These are phyloP conservation scores for Tanacetum coccineum DNA, from an alignment of 129 eudicot species.

Conservation along the genomic window DNA sequence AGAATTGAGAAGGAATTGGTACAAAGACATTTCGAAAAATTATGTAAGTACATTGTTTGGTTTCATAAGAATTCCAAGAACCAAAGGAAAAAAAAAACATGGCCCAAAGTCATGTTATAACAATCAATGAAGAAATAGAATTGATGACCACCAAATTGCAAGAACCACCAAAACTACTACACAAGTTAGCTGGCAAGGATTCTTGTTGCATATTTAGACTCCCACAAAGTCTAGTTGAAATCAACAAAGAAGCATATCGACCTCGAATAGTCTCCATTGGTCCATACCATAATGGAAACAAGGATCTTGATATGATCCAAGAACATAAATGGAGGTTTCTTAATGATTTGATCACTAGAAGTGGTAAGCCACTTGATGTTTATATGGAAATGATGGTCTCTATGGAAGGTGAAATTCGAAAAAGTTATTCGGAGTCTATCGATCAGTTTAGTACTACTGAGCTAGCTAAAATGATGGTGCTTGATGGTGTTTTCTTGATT, in stretches of 20 bases:
- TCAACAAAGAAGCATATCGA: constrained; percentile 33
- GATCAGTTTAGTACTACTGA: constrained; percentile 15
- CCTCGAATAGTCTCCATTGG: constrained; percentile 39
- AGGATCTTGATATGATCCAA: constrained; percentile 37
- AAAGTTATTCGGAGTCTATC: constrained; percentile 32
- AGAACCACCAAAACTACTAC: constrained; percentile 29
- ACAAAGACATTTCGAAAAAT: too few species aligned
- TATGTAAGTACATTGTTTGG: too few species aligned
- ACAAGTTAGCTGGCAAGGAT: constrained; percentile 27
- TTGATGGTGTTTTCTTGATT: constrained; percentile 36
- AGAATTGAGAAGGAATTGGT: too few species aligned
- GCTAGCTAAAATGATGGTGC: constrained; percentile 44
- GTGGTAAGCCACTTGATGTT: constrained; percentile 12
- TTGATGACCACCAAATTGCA: constrained; percentile 21
- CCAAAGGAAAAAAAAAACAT: background rate
- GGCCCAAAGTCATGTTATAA: constrained; percentile 26
- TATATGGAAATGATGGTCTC: constrained; percentile 9
- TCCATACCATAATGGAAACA: constrained; percentile 34
- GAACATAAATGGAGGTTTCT: constrained; percentile 41
- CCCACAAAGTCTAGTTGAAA: constrained; percentile 32
- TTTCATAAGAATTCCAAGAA: background rate
- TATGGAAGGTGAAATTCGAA: constrained; percentile 21
- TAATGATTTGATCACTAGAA: constrained; percentile 18
- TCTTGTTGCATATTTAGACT: constrained; percentile 44
- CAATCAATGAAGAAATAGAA: constrained; percentile 22